These are phyloP conservation scores for Xylaria longipes DNA, from an alignment of 495 filamentous ascomycete genomes.

Conservation along the genomic window DNA sequence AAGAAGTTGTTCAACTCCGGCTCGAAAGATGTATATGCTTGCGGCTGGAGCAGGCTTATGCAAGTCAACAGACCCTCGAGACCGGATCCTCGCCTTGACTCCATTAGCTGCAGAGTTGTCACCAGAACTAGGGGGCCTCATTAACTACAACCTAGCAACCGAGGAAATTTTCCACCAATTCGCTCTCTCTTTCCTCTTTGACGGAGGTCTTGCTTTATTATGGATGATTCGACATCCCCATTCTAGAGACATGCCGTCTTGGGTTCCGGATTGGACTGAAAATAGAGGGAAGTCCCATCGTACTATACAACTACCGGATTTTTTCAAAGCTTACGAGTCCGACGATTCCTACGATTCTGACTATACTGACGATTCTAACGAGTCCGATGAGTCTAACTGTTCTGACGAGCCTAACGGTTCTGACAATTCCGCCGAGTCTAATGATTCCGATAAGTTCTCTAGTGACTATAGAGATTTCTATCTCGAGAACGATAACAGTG, in stretches of 20 bases:
- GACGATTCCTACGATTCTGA: not conserved
- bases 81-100: not conserved
- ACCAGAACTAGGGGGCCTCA: not conserved
- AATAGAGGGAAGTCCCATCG: not conserved
- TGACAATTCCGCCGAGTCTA: no score
- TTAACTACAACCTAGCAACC: not conserved
- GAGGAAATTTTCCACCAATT: not conserved
- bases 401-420: no score
- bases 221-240: constrained; percentile 6
- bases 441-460: not conserved
- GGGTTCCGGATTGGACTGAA: not conserved
- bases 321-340: not conserved
- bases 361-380: not conserved
- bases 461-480: not conserved
- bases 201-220: not conserved
- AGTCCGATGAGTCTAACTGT: no score
- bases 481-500: not conserved
- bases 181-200: not conserved
- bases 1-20: no score
- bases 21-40: not conserved
- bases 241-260: not conserved
- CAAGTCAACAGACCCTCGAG: not conserved
- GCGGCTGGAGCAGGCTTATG: not conserved
- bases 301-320: not conserved
- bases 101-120: not conserved